These are phyloP conservation scores for Neonectria neomacrospora DNA, from an alignment of 2,329 filamentous ascomycete species.

Conservation along the genomic window DNA sequence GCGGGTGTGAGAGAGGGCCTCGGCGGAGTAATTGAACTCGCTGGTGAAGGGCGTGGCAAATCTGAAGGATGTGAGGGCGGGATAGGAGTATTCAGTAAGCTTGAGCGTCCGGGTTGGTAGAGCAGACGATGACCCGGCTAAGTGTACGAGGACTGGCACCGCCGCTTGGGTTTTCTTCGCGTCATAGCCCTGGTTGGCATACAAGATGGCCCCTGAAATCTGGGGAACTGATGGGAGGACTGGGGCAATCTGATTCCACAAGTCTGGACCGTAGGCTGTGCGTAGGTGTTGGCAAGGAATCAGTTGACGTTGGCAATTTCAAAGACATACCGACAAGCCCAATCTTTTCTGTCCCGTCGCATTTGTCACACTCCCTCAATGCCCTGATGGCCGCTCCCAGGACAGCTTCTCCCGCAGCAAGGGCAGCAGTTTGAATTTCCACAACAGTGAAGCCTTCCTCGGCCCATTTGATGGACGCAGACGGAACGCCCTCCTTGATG, in stretches of 20 bases:
- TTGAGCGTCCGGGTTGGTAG: slow-evolving; percentile 6
- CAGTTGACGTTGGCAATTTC: background rate
- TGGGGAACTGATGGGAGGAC: slow-evolving; percentile 36
- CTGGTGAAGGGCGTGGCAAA: slow-evolving; percentile 62
- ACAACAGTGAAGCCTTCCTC: slow-evolving; percentile 75
- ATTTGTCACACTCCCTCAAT: slow-evolving; percentile 40
- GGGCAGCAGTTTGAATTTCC: slow-evolving; percentile 56
- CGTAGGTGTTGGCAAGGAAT: background rate
- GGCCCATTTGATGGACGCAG: slow-evolving; percentile 73
- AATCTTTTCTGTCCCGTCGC: slow-evolving; percentile 53
- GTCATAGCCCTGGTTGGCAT: slow-evolving; percentile 26
- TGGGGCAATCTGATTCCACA: slow-evolving; percentile 40
- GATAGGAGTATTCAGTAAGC: slow-evolving; percentile 54
- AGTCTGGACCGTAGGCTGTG: slow-evolving; percentile 30
- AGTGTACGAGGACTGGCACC: slow-evolving; percentile 34
- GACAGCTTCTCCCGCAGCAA: slow-evolving; percentile 21
- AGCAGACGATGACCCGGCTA: slow-evolving; percentile 26
- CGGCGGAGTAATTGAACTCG: slow-evolving; percentile 63
- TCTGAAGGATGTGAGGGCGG: slow-evolving; percentile 46
- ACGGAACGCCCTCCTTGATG: slow-evolving; percentile 55
- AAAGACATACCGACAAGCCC: slow-evolving; percentile 50
- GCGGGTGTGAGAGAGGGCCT: slow-evolving; percentile 73
- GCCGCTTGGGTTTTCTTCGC: slow-evolving; percentile 8
- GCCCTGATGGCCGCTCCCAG: slow-evolving; percentile 37
- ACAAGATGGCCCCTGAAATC: slow-evolving; percentile 39